Conservation (phyloP, 2,329 filamentous ascomycete genomes). For the Colletotrichum camelliae region DNA sequence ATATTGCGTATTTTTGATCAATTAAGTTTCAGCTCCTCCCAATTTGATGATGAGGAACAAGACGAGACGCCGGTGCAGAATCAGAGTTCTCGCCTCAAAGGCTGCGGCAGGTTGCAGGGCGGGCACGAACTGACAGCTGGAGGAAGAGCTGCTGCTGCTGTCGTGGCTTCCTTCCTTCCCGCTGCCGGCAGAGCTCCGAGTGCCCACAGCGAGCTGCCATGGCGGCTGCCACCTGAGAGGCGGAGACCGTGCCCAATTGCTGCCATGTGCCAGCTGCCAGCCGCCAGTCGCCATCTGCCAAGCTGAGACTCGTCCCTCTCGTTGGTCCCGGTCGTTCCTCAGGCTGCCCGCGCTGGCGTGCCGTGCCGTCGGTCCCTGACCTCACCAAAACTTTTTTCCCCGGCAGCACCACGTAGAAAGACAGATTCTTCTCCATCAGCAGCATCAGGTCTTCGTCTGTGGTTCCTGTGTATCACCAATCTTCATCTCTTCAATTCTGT, state of each 20-base stretch:
- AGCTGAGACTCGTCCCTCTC: not conserved
- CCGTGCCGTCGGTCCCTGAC: constrained; percentile 6
- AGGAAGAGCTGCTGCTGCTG: not conserved
- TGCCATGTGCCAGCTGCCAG: not conserved
- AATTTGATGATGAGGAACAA: too few species aligned
- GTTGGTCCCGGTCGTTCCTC: constrained; percentile 20
- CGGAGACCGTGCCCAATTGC: too few species aligned
- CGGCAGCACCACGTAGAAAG: not conserved
- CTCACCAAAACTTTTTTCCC: constrained; percentile 23
- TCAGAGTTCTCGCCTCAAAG: not conserved
- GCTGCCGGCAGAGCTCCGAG: not conserved
- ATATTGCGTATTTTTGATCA: not conserved
- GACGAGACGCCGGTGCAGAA: not conserved
- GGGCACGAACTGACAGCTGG: not conserved
- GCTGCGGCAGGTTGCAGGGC: not conserved
- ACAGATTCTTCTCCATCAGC: constrained; percentile 3
- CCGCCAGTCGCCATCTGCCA: not conserved
- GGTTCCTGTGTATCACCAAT: constrained; percentile 23
- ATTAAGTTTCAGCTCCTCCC: not conserved
- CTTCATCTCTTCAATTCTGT: constrained; percentile 45
- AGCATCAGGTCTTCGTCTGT: not conserved
- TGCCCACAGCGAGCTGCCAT: not conserved
- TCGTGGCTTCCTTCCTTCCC: not conserved
- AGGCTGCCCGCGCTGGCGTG: not conserved
- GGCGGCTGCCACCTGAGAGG: not conserved